Evolutionary conservation across 129 eudicot genomes (phyloP), one percentile per base, ranked within the genome.

Genomic region (Apium graveolens): DNA sequence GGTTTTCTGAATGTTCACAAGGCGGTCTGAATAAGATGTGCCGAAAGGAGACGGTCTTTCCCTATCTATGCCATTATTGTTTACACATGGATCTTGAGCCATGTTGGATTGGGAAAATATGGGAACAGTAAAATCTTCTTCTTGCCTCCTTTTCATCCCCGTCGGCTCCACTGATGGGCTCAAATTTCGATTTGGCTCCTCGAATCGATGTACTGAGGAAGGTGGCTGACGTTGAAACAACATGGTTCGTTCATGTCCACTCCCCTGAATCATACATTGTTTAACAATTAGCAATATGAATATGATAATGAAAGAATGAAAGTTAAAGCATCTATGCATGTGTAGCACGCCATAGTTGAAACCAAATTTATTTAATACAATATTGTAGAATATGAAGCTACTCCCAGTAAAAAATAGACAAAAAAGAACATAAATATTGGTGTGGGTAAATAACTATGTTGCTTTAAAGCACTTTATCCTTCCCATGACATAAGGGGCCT

Each of bases 91-190:
- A 38, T 85, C 86, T 74, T 79, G 86, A 80, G 80, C 82, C 27
- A 82, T 78, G 14, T 77, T 86, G 17, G 92, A 78, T 57, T 89
- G 94, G 78, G 83, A 76, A 70, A 96, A 92, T 17, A 92, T 84
- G 11, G 99, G 99, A 73, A 90, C 97, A 68, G 80, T 78, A 62
- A 85, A 92, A 53, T 96, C 97, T 74, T 96, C 97, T 49, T 90
- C 97, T 48, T 57, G 86, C 77, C 78, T 84, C 81, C 70, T 90
- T 78, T 77, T 82, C 78, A 75, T 90, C 82, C 85, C 95, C 46
- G 73, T 77, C 66, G 76, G 92, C 69, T 68, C 60, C 21, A 80
- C 43, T 70, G 87, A 84, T 60, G 84, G 78, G 77, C 79, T 86
- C 21, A 62, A 29, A 74, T 66, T 32, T 51, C 80, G 86, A 75